Evolutionary conservation across 1,284 basidiomycete genomes (phyloP), one percentile per base, ranked within the genome.

Genomic region (Ceratorhiza oryzae-sativae): DNA sequence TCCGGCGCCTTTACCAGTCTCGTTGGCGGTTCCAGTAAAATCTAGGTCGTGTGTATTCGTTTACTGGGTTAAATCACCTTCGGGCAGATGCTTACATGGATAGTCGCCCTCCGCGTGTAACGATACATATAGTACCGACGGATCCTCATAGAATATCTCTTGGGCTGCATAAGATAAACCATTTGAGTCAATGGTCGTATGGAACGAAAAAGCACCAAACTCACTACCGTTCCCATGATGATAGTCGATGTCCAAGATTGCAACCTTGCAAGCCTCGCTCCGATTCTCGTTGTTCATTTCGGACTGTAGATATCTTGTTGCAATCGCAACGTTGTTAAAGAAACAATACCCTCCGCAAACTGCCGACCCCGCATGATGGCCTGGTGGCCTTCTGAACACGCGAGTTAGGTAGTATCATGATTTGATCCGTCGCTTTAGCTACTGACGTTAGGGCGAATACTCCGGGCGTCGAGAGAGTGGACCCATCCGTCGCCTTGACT

Each of bases 151-250:
- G 68, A 81, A 82, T 55, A 79, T 77, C 71, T 81, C 78, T 61
- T 80, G 78, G 2, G 80, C 79, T 80, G 60, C n/a, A 13, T 18
- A 32, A 18, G 15, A 20, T n/a, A 27, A 39, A 27, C 53, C 53
- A 18, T 15, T 34, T 56, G 27, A 13, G 27, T 20, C 34, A 65
- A n/a, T n/a, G n/a, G n/a, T n/a, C 8, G 20, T 12, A 45, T 20
- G 25, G 15, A 62, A 49, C 20, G 18, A 15, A 51, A 1, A 27
- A 58, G 34, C 5, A 58, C 10, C 13, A 23, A 18, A 72, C 79
- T 73, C 67, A 77, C 79, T 79, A 18, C 81, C 81, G 59, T 82
- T 82, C 3, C 82, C 81, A 70, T 82, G 82, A 70, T 82, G 81
- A 67, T 80, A 82, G 67, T 83, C 81, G 23, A 83, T 77, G 72